A percentile compares a stretch with the other conserved stretches of the same genome.
Conservation (phyloP, 345 rosid species). For the Syzygium aromaticum region DNA sequence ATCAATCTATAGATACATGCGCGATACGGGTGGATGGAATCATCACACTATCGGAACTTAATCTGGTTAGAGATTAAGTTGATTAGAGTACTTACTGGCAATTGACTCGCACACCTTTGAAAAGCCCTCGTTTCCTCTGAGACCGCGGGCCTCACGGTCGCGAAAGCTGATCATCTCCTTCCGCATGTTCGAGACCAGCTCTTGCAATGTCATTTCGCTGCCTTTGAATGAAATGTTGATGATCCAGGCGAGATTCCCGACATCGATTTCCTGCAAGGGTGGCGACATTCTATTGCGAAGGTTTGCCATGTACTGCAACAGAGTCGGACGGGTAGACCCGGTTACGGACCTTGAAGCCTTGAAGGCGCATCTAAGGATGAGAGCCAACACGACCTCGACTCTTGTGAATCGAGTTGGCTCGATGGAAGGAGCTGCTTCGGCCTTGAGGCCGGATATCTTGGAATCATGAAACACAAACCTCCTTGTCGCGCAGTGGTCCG, state of each 20-base stretch:
- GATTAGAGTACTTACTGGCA: not conserved
- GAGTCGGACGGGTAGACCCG: not conserved
- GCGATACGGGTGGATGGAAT: too few species aligned
- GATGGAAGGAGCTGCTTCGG: not conserved
- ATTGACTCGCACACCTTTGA: not conserved
- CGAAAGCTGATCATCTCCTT: not conserved
- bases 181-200: not conserved
- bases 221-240: not conserved
- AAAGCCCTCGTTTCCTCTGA: not conserved
- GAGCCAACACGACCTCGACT: not conserved
- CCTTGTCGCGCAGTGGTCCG: not conserved
- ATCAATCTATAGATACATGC: too few species aligned
- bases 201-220: not conserved
- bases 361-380: not conserved
- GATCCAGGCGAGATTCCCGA: not conserved
- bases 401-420: not conserved
- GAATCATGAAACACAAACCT: not conserved
- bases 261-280: not conserved
- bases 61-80: too few species aligned
- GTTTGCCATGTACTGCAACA: not conserved
- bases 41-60: not conserved
- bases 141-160: not conserved
- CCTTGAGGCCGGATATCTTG: not conserved
- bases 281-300: not conserved
- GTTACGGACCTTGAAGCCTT: not conserved